Evolutionary conservation across 495 filamentous ascomycete species (phyloP).

Genomic region (Parathielavia appendiculata): DNA sequence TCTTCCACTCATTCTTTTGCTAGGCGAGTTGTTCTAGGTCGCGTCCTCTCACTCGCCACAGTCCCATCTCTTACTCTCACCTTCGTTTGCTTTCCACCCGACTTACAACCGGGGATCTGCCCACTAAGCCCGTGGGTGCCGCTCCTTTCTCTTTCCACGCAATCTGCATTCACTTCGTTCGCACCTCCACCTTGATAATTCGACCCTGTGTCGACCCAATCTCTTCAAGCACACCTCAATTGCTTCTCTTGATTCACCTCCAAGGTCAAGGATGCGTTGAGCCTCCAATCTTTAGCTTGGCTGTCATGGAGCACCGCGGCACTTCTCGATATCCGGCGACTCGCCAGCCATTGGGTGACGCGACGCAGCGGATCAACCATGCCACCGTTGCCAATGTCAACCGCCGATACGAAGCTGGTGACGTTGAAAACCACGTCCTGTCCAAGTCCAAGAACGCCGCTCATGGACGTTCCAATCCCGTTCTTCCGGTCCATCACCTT

Average conservation of each 20-base stretch:
- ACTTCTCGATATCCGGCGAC: slow-evolving; percentile 25
- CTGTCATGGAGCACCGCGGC: slow-evolving; percentile 35
- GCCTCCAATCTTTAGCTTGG: neutral
- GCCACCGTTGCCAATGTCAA: slow-evolving; percentile 22
- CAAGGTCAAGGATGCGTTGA: slow-evolving; percentile 20
- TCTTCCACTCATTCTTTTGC: neutral
- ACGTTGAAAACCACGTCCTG: slow-evolving; percentile 15
- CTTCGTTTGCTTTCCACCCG: neutral
- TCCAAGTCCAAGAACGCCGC: slow-evolving; percentile 21
- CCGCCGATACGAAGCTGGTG: slow-evolving; percentile 14
- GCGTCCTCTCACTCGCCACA: neutral
- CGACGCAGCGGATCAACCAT: slow-evolving; percentile 44
- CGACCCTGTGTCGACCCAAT: neutral
- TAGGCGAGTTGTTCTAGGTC: slow-evolving; percentile 4
- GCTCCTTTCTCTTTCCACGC: neutral
- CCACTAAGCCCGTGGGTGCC: slow-evolving; percentile 3
- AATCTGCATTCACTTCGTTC: neutral
- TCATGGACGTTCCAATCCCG: slow-evolving; percentile 17
- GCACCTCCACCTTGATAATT: neutral
- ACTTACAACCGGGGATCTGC: neutral
- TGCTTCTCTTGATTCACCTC: slow-evolving; percentile 3
- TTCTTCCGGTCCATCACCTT: slow-evolving; percentile 1
- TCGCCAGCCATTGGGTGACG: slow-evolving; percentile 45
- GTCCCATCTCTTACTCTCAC: neutral
- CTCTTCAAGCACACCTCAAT: neutral